Evolutionary conservation across 306 rosid genomes (phyloP).

Genomic region (Clitoria ternatea): DNA sequence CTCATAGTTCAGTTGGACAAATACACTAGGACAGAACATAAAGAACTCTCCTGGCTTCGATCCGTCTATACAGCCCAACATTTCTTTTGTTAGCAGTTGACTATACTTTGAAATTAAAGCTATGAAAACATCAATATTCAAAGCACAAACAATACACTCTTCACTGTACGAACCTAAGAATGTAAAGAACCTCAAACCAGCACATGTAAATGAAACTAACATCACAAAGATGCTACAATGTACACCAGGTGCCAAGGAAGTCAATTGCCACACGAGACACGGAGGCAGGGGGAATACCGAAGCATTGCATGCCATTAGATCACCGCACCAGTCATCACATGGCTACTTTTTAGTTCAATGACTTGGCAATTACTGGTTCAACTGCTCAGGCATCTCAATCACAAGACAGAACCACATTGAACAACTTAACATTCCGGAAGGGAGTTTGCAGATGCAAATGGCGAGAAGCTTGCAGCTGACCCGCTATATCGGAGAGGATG

Average conservation of each 20-base stretch:
- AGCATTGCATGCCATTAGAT: slow-evolving; percentile 1
- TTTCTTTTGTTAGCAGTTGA: slow-evolving; percentile 40
- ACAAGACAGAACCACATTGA: neutral
- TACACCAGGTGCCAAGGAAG: slow-evolving; percentile 41
- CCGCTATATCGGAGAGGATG: slow-evolving; percentile 71
- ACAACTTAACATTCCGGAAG: slow-evolving; percentile 71
- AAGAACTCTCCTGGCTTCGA: slow-evolving; percentile 12
- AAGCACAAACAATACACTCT: slow-evolving; percentile 27
- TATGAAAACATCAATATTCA: slow-evolving; percentile 24
- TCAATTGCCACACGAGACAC: slow-evolving; percentile 13
- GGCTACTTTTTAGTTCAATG: neutral
- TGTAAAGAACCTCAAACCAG: slow-evolving; percentile 31
- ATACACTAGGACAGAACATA: slow-evolving; percentile 21
- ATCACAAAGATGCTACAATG: slow-evolving; percentile 30
- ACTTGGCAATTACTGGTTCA: slow-evolving; percentile 23
- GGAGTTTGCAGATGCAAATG: slow-evolving; percentile 77
- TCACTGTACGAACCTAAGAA: slow-evolving; percentile 20
- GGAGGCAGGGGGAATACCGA: neutral
- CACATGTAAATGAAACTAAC: slow-evolving; percentile 31
- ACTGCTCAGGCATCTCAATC: slow-evolving; percentile 8
- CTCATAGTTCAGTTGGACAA: slow-evolving; percentile 22
- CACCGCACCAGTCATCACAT: neutral
- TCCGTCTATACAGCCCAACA: slow-evolving; percentile 34
- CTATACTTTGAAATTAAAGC: slow-evolving; percentile 31
- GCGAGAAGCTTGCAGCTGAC: slow-evolving; percentile 94